Conservation (phyloP, 1,284 basidiomycete species). For the Pulveroboletus sp. region DNA sequence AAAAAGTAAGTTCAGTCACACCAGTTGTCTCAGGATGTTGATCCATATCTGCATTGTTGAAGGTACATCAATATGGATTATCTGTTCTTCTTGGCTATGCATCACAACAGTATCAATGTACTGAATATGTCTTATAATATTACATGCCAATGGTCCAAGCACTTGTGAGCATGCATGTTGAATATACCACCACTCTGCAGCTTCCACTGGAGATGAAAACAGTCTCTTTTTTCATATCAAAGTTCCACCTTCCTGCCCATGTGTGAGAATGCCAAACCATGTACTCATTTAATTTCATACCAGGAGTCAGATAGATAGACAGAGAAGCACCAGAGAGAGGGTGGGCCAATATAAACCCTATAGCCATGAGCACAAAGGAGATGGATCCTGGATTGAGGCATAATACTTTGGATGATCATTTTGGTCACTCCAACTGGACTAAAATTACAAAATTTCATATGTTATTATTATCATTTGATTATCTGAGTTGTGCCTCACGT, state of each 20-base stretch:
- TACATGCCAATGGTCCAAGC: no score
- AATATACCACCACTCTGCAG: no score
- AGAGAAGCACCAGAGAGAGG: not conserved
- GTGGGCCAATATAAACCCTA: not conserved
- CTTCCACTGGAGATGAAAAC: no score
- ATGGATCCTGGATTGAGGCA: no score
- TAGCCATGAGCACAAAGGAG: slow-evolving; percentile 1
- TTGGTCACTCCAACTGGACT: no score
- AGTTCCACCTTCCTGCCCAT: slow-evolving; percentile 5
- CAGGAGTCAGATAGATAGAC: not conserved
- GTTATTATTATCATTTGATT: no score
- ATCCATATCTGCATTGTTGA: no score
- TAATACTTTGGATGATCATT: no score
- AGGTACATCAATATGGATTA: slow-evolving; percentile 37
- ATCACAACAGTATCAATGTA: not conserved
- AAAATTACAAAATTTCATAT: not conserved
- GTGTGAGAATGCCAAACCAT: slow-evolving; percentile 7
- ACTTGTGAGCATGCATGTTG: no score
- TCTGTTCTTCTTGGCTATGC: slow-evolving; percentile 10
- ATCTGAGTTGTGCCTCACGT: no score
- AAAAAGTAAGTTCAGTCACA: not conserved
- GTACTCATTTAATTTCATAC: not conserved
- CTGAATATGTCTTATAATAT: not conserved
- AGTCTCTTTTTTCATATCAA: not conserved
- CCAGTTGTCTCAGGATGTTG: not conserved